Percentiles rank a stretch among this genome's conserved stretches.
Evolutionary conservation across 1,139 yeast species (phyloP).

Genomic region (Debaryomycetaceae sp.): DNA sequence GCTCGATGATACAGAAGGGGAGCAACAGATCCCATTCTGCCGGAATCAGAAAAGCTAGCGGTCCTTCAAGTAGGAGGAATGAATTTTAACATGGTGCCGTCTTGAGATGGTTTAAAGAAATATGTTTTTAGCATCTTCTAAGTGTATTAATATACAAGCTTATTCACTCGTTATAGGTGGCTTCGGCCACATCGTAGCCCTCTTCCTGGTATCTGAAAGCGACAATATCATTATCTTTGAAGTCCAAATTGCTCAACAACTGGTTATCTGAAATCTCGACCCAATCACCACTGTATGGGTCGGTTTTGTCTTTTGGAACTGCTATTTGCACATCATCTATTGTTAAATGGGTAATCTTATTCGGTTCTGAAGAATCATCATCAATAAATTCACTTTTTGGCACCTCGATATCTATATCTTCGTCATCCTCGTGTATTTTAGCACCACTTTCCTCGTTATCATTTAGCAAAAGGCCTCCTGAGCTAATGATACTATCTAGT

Average conservation of each 20-base stretch:
- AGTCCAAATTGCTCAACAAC: slow-evolving; percentile 20
- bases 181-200: slow-evolving; percentile 37
- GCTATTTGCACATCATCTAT: slow-evolving; percentile 33
- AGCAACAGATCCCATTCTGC: slow-evolving; percentile 30
- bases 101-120: no score
- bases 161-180: slow-evolving; percentile 36
- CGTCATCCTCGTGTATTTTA: slow-evolving; percentile 20
- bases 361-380: slow-evolving; percentile 12
- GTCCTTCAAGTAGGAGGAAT: slow-evolving; percentile 8
- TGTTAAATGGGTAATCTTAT: slow-evolving; percentile 8
- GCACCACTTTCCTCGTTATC: slow-evolving; percentile 14
- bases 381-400: slow-evolving; percentile 27
- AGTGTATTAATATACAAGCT: not conserved
- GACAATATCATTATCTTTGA: slow-evolving; percentile 38
- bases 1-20: slow-evolving; percentile 17
- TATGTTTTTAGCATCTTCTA: slow-evolving; percentile 1
- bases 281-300: slow-evolving; percentile 43
- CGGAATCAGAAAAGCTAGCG: slow-evolving; percentile 39
- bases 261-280: slow-evolving; percentile 27
- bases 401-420: slow-evolving; percentile 24
- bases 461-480: slow-evolving; percentile 43
- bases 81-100: not conserved
- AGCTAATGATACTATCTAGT: slow-evolving; percentile 34
- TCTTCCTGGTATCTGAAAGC: slow-evolving; percentile 42
- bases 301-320: slow-evolving; percentile 36